Percentiles rank a stretch among this genome's conserved stretches.
Conservation (phyloP, 1,284 basidiomycete genomes). For the Leccinum subspadiceum region DNA sequence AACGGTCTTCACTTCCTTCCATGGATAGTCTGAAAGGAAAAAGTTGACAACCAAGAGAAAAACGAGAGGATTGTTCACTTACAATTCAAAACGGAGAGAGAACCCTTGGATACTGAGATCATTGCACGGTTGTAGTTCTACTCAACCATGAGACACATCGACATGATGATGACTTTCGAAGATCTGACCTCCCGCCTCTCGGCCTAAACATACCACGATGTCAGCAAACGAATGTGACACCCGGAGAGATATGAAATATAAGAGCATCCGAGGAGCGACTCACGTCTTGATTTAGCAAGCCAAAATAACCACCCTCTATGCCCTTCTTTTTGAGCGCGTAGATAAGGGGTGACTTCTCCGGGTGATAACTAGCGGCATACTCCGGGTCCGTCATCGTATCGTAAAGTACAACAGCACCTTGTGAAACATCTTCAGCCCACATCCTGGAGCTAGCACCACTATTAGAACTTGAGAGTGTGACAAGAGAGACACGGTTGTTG, state of each 20-base stretch:
- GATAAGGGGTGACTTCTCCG: conserved; percentile 23
- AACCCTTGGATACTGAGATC: conserved; percentile 20
- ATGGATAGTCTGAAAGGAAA: conserved; percentile 38
- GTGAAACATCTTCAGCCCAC: conserved; percentile 17
- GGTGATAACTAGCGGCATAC: conserved; percentile 21
- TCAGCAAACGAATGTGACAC: not conserved
- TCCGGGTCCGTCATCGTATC: conserved; percentile 28
- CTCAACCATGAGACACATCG: not conserved
- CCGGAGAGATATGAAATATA: too few relatives aligned
- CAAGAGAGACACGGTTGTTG: conserved; percentile 33
- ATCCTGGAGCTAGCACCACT: conserved; percentile 7
- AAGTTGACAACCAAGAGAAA: not conserved
- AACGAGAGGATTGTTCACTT: conserved; percentile 1
- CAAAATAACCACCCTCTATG: conserved; percentile 21
- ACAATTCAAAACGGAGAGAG: conserved; percentile 27
- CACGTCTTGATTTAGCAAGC: conserved; percentile 26
- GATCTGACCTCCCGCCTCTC: conserved; percentile 22
- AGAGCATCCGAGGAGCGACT: not conserved
- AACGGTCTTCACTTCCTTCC: conserved; percentile 40
- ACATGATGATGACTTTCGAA: not conserved
- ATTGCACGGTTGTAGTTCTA: conserved; percentile 27
- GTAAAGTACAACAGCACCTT: conserved; percentile 19
- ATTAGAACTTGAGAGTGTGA: conserved; percentile 16
- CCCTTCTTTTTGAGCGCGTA: conserved; percentile 25
- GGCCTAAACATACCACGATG: conserved; percentile 5